phyloP scores from a whole-genome alignment of 139 green algal species.

The Haematococcus lacustris region DNA sequence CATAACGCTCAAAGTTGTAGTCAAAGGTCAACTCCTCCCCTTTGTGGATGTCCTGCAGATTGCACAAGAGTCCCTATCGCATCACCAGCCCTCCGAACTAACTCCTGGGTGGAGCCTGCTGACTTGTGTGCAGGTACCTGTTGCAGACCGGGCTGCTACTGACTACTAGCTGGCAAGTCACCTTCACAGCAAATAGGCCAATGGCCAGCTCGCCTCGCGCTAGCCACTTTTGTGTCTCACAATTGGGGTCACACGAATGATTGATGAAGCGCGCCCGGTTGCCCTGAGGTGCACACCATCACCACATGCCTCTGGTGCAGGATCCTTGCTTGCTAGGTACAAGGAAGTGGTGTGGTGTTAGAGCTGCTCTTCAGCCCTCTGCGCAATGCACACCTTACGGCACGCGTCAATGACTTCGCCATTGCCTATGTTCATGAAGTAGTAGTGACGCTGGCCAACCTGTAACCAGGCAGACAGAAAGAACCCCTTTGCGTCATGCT shows the following conservation, averaged over 20 bases:
- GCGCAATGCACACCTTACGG: constrained; percentile 55
- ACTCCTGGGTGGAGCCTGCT: too few relatives aligned
- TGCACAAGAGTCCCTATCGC: too few relatives aligned
- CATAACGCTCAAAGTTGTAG: constrained; percentile 98
- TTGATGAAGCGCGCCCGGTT: constrained; percentile 97
- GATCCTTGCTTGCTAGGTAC: too few relatives aligned
- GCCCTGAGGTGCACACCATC: constrained; percentile 48
- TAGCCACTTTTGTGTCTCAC: constrained; percentile 97
- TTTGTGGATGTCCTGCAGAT: constrained; percentile 50
- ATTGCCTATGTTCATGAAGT: constrained; percentile 99
- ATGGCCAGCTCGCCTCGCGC: constrained; percentile 93
- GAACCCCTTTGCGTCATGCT: too few relatives aligned
- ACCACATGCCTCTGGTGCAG: too few relatives aligned
- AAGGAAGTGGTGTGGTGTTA: too few relatives aligned
- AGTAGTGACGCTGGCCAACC: constrained; percentile 87
- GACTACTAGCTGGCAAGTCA: too few relatives aligned
- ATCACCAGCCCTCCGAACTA: too few relatives aligned
- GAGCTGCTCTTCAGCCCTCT: too few relatives aligned
- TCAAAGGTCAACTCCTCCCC: constrained; percentile 95
- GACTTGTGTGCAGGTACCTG: too few relatives aligned
- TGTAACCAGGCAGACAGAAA: neutral
- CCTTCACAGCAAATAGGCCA: constrained; percentile 77
- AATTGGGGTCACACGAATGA: constrained; percentile 96
- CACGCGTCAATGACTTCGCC: constrained; percentile 95
- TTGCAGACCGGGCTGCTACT: too few relatives aligned